Evolutionary conservation across 257 asterid species (phyloP).

Genomic region (Capsicum pubescens): DNA sequence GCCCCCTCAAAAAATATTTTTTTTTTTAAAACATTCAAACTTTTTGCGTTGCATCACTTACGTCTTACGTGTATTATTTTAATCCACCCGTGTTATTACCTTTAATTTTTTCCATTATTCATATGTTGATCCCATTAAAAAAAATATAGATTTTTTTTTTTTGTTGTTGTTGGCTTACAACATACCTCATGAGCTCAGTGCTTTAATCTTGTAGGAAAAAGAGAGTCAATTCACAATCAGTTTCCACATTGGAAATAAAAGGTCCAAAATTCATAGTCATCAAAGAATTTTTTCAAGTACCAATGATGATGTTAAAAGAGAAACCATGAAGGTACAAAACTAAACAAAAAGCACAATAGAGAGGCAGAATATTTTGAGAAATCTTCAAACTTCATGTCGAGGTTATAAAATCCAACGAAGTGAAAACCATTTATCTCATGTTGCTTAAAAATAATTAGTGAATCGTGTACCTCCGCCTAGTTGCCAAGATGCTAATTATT

Average conservation of each 20-base stretch:
- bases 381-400: neutral
- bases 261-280: neutral
- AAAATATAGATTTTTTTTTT: neutral
- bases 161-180: neutral
- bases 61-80: too few relatives aligned
- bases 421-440: neutral
- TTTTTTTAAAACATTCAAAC: too few relatives aligned
- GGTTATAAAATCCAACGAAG: constrained; percentile 12
- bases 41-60: too few relatives aligned
- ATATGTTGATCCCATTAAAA: neutral
- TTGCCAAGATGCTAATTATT: too few relatives aligned
- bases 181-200: neutral
- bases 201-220: constrained; percentile 5
- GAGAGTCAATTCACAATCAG: neutral
- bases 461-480: too few relatives aligned
- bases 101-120: neutral
- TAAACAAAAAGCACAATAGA: neutral
- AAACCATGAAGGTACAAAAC: constrained; percentile 4
- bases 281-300: constrained; percentile 21
- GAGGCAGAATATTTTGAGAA: constrained; percentile 19
- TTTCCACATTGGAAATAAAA: neutral
- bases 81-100: too few relatives aligned
- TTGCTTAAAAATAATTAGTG: neutral
- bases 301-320: constrained; percentile 20
- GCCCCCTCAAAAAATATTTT: too few relatives aligned